Base-by-base conservation (phyloP, 306 rosid species). In the Canavalia ensiformis region DNA sequence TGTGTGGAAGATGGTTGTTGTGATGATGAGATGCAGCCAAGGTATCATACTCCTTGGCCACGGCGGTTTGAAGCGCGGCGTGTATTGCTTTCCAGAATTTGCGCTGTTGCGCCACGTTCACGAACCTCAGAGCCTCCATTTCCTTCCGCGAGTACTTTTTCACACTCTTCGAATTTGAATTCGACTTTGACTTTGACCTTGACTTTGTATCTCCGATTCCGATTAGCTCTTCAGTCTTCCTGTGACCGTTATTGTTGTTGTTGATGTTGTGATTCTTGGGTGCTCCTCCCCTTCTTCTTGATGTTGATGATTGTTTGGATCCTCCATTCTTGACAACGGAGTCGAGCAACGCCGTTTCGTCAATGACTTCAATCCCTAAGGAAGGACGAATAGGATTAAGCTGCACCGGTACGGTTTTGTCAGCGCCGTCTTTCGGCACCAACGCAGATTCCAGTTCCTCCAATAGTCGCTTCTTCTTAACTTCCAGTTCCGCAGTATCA, bases 341-440 rank as follows among this genome's bases (percentile, higher is more conserved):
- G 6, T 87, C 91, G 3, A 94, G 86, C 85, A 95, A 59, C 13
- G 98, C 98, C 3, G 97, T 95, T 42, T 95, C 97, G 71, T 95
- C 98, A 42, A 95, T 84, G 1, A 95, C 92, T 82, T 92, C 86
- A 68, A 92, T 75, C 82, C 85, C 89, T 28, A 83, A 55, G 75
- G 30, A 64, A 29, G 74, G 51, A 29, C 49, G 49, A 31, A 68
- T 25, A 2, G 77, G 79, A 75, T 51, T 37, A 0, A 57, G 52
- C 52, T 4, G 73, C 37, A 39, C 55, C 73, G 55, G 44, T 9
- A 68, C 55, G 35, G 63, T 70, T 31, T 37, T 30, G 37, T 8
- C 54, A 0, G 1, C 77, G 10, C 28, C 31, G 10, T 79, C 87
- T 66, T 54, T 85, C 50, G 87, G 86, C 31, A 81, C 74, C 30